Evolutionary conservation across 2,329 filamentous ascomycete genomes (phyloP), one percentile per base, ranked within the genome.

Genomic region (Verticillium dahliae): DNA sequence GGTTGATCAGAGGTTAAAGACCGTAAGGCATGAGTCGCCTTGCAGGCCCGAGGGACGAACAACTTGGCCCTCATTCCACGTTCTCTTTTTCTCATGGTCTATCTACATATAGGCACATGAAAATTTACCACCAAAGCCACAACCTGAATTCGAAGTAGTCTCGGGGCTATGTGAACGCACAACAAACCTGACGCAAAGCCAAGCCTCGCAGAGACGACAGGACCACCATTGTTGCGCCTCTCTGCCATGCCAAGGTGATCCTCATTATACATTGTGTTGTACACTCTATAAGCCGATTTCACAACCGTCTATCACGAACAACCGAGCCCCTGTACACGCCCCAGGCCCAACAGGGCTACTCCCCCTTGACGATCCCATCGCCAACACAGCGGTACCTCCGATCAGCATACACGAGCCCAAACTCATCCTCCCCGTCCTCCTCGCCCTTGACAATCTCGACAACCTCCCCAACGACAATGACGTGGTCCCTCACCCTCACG

Each of bases 381-480:
- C 79, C 78, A 22, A 80, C 66, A 62, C 74, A 74, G 56, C 81
- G 74, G 66, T 83, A 84, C 64, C 68, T 74, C 61, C 81, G 72
- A 71, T 84, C 78, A 56, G 79, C 78, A 69, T 84, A 83, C 27
- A 78, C 70, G 66, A 84, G 69, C 15, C 77, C 80, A 67, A 81
- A 80, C 2, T 70, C 70, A n/a, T 73, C 70, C 31, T 35, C 59
- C 39, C 14, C 57, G 45, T 56, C 62, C 67, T 27, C 67, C 67
- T 14, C 65, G 3, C 69, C 75, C 27, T 73, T 71, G 7, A 78
- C 63, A 61, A 82, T 79, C 60, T 79, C 78, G 41, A 78, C 62
- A 55, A 84, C 80, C 69, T 84, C 80, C 4, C 78, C 81, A 1
- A 83, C 73, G 6, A 83, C 80, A 63, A 84, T 78, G 10, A 81